Conservation (phyloP, 225 moss, liverwort and hornwort genomes). For the Pseudisothecium myosuroides region DNA sequence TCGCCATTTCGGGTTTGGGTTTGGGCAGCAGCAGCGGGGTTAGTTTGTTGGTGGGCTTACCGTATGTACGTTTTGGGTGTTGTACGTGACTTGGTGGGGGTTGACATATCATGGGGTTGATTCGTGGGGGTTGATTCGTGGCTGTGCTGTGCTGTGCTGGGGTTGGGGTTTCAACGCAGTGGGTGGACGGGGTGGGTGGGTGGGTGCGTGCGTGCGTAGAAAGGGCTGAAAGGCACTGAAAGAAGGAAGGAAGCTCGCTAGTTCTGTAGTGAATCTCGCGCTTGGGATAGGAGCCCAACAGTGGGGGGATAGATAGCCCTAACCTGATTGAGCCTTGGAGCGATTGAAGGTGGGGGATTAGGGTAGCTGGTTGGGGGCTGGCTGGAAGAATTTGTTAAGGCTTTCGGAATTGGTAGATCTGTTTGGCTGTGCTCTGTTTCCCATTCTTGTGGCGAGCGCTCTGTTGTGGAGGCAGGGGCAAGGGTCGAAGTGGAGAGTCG, state of each 20-base stretch:
- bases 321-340: background rate
- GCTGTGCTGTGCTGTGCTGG: background rate
- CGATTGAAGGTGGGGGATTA: background rate
- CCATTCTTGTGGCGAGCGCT: background rate
- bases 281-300: background rate
- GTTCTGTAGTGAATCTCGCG: background rate
- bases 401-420: background rate
- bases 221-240: background rate
- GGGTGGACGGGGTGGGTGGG: background rate
- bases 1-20: background rate
- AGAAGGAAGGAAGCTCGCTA: background rate
- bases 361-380: background rate
- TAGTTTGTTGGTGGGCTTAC: background rate
- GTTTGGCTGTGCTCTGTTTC: no score
- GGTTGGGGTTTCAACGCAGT: background rate
- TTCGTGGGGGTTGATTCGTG: background rate
- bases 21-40: background rate
- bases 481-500: background rate
- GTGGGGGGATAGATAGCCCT: background rate
- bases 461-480: background rate
- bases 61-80: background rate
- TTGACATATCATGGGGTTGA: constrained; percentile 4
- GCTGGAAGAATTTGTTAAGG: background rate
- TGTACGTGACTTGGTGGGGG: background rate
- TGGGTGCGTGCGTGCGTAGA: background rate